Conservation (phyloP, 345 rosid species). For the Corymbia maculata region DNA sequence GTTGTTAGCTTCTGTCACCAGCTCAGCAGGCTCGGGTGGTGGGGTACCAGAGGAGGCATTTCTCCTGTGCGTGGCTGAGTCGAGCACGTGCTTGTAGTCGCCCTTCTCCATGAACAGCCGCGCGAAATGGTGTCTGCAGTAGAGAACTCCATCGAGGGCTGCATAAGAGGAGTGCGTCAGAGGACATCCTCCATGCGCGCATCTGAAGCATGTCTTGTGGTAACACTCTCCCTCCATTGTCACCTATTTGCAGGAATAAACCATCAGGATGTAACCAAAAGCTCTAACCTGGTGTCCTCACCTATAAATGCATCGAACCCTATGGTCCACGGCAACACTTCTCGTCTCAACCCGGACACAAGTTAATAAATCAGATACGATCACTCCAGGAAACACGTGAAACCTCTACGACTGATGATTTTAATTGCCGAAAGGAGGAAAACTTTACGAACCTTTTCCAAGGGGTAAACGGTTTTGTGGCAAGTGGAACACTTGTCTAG, state of each 20-base stretch:
- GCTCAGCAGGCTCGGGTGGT: conserved; percentile 29
- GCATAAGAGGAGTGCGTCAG: conserved; percentile 71
- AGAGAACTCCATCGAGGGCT: conserved; percentile 64
- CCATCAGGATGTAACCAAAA: background rate
- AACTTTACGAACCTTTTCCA: conserved; percentile 53
- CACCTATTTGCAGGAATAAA: conserved; percentile 26
- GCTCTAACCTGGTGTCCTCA: background rate
- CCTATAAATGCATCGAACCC: background rate
- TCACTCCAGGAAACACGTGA: background rate
- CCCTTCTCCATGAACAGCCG: conserved; percentile 76
- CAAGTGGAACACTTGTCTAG: conserved; percentile 74
- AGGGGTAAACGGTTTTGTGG: conserved; percentile 68
- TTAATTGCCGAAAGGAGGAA: background rate
- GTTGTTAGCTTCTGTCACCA: background rate
- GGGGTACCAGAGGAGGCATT: conserved; percentile 12
- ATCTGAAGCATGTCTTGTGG: conserved; percentile 88
- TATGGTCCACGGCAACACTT: background rate
- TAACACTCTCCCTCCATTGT: conserved; percentile 75
- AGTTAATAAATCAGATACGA: background rate
- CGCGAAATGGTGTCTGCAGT: conserved; percentile 87
- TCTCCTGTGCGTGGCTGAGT: conserved; percentile 29
- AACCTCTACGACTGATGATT: background rate
- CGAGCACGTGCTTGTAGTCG: conserved; percentile 33
- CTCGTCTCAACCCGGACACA: background rate
- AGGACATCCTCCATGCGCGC: conserved; percentile 71